These are phyloP conservation scores for Dunaliella salina DNA, from an alignment of 163 green algal species.

Conservation along the genomic window DNA sequence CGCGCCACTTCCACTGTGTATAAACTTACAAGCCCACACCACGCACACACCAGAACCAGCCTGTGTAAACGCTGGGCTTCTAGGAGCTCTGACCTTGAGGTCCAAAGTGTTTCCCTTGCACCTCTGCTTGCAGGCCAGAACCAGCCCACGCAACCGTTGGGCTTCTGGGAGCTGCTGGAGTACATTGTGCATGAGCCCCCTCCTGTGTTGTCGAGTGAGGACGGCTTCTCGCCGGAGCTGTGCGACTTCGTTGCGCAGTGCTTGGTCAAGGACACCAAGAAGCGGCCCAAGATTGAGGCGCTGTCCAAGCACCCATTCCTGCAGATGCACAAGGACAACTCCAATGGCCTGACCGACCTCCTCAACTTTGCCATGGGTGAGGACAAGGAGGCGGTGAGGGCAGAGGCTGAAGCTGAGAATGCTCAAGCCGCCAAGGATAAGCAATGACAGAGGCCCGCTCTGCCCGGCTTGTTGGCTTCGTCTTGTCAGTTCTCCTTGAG, in stretches of 20 bases:
- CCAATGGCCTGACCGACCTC: conserved; percentile 22
- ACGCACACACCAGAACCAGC: no score
- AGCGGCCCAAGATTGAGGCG: conserved; percentile 41
- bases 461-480: no score
- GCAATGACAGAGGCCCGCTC: neutral
- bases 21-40: no score
- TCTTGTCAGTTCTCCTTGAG: neutral
- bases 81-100: no score
- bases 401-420: neutral
- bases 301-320: conserved; percentile 54
- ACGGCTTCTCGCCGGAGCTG: conserved; percentile 52
- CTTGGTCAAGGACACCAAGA: conserved; percentile 51
- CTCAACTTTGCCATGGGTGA: conserved; percentile 13
- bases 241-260: conserved; percentile 53
- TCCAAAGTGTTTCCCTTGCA: neutral
- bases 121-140: neutral
- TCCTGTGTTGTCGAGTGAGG: neutral
- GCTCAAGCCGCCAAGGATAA: neutral
- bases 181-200: conserved; percentile 54
- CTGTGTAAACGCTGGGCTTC: no score
- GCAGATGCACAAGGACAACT: conserved; percentile 21
- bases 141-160: conserved; percentile 27
- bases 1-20: no score
- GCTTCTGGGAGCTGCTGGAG: conserved; percentile 66
- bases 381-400: neutral